phyloP scores from a whole-genome alignment of 2,329 filamentous ascomycete species.

The Polychaeton citri region DNA sequence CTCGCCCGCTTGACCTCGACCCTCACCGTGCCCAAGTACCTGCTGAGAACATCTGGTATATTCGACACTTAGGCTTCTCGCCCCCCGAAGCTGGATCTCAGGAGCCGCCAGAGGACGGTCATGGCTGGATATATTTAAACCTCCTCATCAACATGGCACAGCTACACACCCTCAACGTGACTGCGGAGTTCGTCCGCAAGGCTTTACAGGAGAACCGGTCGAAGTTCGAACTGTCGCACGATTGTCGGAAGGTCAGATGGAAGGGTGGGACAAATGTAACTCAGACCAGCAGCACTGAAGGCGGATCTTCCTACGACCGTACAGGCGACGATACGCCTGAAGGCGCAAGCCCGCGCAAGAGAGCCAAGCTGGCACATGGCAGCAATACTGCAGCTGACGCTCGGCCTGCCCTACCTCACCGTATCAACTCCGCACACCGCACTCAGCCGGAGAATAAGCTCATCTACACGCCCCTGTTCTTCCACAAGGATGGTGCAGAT shows the following conservation, averaged over 20 bases:
- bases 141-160: conserved; percentile 70
- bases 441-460: conserved; percentile 19
- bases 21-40: conserved; percentile 64
- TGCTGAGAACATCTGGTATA: conserved; percentile 66
- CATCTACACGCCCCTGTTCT: conserved; percentile 35
- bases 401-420: background rate
- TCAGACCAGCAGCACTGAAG: conserved; percentile 48
- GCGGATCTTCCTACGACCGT: conserved; percentile 10
- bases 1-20: conserved; percentile 62
- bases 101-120: conserved; percentile 45
- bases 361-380: conserved; percentile 13
- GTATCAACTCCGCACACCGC: conserved; percentile 3
- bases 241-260: conserved; percentile 72
- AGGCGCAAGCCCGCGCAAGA: conserved; percentile 15
- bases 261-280: conserved; percentile 55
- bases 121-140: conserved; percentile 76
- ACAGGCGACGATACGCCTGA: conserved; percentile 7
- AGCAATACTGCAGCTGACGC: conserved; percentile 3
- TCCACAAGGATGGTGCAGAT: conserved; percentile 29
- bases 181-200: conserved; percentile 59
- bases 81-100: conserved; percentile 42
- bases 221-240: conserved; percentile 63
- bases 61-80: conserved; percentile 57
- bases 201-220: conserved; percentile 58
- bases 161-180: conserved; percentile 73